Evolutionary conservation across 2,329 filamentous ascomycete genomes (phyloP), one percentile per base, ranked within the genome.

Genomic region (Fusarium siculi): DNA sequence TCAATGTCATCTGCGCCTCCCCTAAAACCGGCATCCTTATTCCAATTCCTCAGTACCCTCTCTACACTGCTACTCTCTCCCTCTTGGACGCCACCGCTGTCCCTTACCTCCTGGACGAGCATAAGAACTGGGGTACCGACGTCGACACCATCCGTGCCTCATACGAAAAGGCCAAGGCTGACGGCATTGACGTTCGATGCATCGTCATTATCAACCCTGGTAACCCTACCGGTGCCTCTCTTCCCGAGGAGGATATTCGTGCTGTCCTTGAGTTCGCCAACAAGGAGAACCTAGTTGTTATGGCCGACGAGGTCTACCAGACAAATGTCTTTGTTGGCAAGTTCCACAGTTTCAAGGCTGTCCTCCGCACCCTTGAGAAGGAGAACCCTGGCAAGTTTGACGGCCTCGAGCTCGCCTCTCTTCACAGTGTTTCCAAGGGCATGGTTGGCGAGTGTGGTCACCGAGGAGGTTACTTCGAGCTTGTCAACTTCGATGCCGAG

Each of bases 401-500:
- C 83, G 82, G 89, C 76, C 87, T 99, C 68, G 95, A 98, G 86
- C 90, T 99, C 65, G 96, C 92, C 54, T 97, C 94, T 58, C 87
- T 99, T 74, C 96, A 99, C 88, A 96, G 93, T 78, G 89, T 97
- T 63, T 97, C 94, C 81, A 99, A 99, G 89, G 96, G 96, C 79
- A 98, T 99, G 95, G 93, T 98, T 14, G 96, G 96, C 80, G 96
- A 99, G 87, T 99, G 96, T 82, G 96, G 96, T 58, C 96, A 99
- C 86, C 93, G 96, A 73, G 96, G 96, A 77, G 96, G 96, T 61
- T 99, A 97, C 88, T 98, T 98, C 80, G 96, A 99, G 87, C 91
- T 99, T 64, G 90, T 95, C 67, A 94, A 94, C 76, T 98, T 99
- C 82, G 91, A 97, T 81, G 84, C 90, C 16, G 88, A 93, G 79